Evolutionary conservation across 192 early-diverging fungal genomes (phyloP), one percentile per base, ranked within the genome.

Genomic region (Coemansia brasiliensis): DNA sequence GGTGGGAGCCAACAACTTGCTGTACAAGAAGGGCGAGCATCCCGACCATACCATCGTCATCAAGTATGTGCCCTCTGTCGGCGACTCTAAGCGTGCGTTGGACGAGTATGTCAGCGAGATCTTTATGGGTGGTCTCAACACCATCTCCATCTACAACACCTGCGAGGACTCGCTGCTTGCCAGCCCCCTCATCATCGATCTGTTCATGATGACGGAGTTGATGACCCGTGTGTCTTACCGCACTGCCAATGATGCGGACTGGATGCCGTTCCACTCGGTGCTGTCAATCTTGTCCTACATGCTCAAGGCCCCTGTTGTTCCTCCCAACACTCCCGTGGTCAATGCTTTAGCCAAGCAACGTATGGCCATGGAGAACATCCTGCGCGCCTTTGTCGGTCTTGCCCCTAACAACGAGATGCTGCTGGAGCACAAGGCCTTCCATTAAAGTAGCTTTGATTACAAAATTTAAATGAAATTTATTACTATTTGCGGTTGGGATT

Each of bases 131-230:
- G 96, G 96, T 37, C 89, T 91, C 67, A 91, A 90, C 84, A 94
- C 93, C 57, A 92, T 99, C 72, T 97, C 96, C 50, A 67, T 96
- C 69, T 97, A 95, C 87, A 99, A 99, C 82, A 93, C 94, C 22
- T 99, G 96, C 81, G 96, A 99, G 83, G 96, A 99, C 76, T 97
- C 95, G 42, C 88, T 99, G 57, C 85, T 99, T 57, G 96, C 96
- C 51, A 91, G 92, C 50, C 96, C 96, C 39, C 82, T 99, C 39
- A 99, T 99, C 82, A 84, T 99, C 69, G 96, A 99, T 64, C 80
- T 99, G 61, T 88, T 89, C 54, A 90, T 97, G 70, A 79, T 99
- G 70, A 90, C 93, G 57, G 96, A 99, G 83, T 83, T 99, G 57
- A 93, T 97, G 90, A 94, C 94, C 46, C 94, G 96, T 70, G 93